phyloP scores from a whole-genome alignment of 768 basidiomycete species.

The Mycena venus region DNA sequence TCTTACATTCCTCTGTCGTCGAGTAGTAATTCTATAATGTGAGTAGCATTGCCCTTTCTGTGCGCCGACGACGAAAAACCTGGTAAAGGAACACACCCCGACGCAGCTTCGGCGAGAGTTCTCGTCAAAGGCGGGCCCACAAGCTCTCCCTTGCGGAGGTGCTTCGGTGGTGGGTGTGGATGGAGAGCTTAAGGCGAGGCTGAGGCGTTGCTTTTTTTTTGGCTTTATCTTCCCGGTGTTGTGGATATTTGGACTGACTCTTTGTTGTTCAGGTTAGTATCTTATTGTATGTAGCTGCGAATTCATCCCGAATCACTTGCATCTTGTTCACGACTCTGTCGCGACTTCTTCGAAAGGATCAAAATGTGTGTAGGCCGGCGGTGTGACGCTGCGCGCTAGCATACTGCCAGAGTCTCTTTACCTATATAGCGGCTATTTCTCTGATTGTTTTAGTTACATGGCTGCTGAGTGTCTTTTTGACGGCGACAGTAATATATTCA shows the following conservation, averaged over 20 bases:
- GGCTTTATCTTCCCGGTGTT: neutral
- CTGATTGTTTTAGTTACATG: too few species aligned
- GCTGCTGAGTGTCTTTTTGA: too few species aligned
- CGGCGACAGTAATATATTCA: too few species aligned
- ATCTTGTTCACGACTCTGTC: too few species aligned
- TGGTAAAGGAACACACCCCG: slow-evolving; percentile 92
- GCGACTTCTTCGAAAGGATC: too few species aligned
- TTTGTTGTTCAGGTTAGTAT: neutral
- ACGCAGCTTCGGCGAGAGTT: slow-evolving; percentile 49
- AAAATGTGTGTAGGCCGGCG: too few species aligned
- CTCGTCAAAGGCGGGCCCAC: slow-evolving; percentile 48
- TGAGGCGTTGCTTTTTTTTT: slow-evolving; percentile 61
- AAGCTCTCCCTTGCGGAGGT: slow-evolving; percentile 37
- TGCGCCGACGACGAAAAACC: slow-evolving; percentile 82
- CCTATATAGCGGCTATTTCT: too few species aligned
- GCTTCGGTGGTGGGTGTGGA: slow-evolving; percentile 69
- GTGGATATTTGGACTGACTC: neutral
- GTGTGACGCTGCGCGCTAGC: too few species aligned
- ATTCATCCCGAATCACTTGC: too few species aligned
- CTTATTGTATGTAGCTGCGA: too few species aligned
- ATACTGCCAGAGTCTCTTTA: too few species aligned
- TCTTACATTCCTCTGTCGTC: slow-evolving; percentile 63
- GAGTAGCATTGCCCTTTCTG: slow-evolving; percentile 43
- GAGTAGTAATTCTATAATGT: slow-evolving; percentile 37
- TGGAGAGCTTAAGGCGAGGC: slow-evolving; percentile 93